Conservation (phyloP, 2,329 filamentous ascomycete species). For the Pseudogymnoascus sp. region DNA sequence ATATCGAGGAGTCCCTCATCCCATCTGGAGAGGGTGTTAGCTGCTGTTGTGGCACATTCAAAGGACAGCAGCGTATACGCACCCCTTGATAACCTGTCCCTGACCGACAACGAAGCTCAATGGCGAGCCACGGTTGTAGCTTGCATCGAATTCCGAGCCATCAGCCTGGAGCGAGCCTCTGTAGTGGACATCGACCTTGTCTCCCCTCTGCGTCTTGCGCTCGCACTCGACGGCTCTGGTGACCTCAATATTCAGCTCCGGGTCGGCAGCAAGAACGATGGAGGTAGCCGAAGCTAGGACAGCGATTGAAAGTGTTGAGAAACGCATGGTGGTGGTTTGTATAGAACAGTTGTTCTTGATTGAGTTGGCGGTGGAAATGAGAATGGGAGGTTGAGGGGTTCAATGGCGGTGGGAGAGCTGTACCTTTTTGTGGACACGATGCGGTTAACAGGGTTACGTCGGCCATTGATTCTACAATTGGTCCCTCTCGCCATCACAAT, state of each 20-base stretch:
- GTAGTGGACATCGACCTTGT: slow-evolving; percentile 84
- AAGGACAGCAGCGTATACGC: slow-evolving; percentile 30
- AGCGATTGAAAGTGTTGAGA: slow-evolving; percentile 27
- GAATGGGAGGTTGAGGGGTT: slow-evolving; percentile 10
- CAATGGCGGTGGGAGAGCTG: background rate
- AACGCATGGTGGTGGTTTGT: slow-evolving; percentile 25
- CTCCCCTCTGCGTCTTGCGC: slow-evolving; percentile 69
- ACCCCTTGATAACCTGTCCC: slow-evolving; percentile 87
- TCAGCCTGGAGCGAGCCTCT: slow-evolving; percentile 67
- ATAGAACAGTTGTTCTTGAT: background rate
- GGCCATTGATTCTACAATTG: background rate
- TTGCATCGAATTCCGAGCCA: slow-evolving; percentile 78
- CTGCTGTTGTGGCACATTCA: slow-evolving; percentile 1
- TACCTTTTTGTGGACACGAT: slow-evolving; percentile 9
- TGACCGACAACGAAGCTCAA: slow-evolving; percentile 73
- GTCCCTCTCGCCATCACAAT: background rate
- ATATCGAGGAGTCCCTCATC: slow-evolving; percentile 85
- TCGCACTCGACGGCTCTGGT: slow-evolving; percentile 69
- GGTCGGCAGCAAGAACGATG: slow-evolving; percentile 25
- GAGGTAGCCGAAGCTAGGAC: slow-evolving; percentile 25
- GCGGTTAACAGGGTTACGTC: slow-evolving; percentile 9
- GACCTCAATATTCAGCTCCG: slow-evolving; percentile 71
- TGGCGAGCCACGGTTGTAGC: slow-evolving; percentile 70
- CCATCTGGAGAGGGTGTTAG: slow-evolving; percentile 53
- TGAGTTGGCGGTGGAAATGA: background rate